Percentiles rank a stretch among this genome's conserved stretches.
Conservation (phyloP, 176 grass and related monocot species). For the Neostapfia colusana region DNA sequence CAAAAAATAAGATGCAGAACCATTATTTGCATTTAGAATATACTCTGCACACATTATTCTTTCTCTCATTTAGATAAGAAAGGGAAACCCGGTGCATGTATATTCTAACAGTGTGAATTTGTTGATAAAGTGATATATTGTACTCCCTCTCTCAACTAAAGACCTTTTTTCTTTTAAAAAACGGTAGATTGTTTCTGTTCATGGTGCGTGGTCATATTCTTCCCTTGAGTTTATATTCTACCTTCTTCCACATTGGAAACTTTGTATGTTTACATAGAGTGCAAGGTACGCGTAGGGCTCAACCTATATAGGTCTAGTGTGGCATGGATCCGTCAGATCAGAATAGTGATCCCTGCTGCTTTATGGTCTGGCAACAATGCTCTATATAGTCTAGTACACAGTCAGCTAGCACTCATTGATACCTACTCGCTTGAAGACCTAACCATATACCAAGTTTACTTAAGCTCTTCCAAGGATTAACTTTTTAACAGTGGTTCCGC, state of each 20-base stretch:
- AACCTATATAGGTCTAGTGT: conserved; percentile 19
- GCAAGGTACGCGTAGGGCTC: conserved; percentile 27
- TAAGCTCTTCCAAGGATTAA: not conserved
- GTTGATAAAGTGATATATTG: too few species aligned
- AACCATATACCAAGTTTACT: not conserved
- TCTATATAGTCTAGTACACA: not conserved
- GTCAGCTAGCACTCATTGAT: not conserved
- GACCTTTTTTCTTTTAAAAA: too few species aligned
- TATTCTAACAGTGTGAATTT: too few species aligned
- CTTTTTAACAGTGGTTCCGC: too few species aligned
- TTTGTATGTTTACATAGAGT: not conserved
- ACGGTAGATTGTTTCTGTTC: not conserved
- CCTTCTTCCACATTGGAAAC: not conserved
- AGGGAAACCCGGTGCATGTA: too few species aligned
- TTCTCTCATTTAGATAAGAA: too few species aligned
- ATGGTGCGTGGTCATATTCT: not conserved
- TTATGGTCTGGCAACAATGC: conserved; percentile 9
- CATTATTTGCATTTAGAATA: too few species aligned
- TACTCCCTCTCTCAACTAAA: too few species aligned
- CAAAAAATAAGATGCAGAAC: too few species aligned
- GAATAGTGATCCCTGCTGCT: conserved; percentile 7
- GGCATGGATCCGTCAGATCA: conserved; percentile 19
- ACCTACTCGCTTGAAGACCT: not conserved
- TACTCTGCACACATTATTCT: too few species aligned
- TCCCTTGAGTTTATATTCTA: not conserved